phyloP scores from a whole-genome alignment of 768 basidiomycete species.

The Hygrocybe coccinea region DNA sequence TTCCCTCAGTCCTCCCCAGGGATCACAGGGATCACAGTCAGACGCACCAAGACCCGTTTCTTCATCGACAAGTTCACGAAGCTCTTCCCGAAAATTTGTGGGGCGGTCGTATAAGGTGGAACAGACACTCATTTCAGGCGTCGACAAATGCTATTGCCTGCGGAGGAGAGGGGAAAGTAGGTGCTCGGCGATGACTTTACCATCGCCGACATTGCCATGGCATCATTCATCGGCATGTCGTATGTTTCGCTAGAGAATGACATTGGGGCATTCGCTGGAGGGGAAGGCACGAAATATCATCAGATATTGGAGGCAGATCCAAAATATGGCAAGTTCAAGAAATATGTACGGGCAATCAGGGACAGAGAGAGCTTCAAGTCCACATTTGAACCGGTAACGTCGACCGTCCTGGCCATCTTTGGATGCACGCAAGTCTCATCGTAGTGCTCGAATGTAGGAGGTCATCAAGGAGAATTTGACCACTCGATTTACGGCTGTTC shows the following conservation, averaged over 20 bases:
- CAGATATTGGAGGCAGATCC: slow-evolving; percentile 38
- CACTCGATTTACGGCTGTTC: too few species aligned
- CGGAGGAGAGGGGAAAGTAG: slow-evolving; percentile 36
- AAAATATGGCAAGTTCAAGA: slow-evolving; percentile 46
- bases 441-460: too few species aligned
- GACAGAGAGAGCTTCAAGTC: slow-evolving; percentile 49
- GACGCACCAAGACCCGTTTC: slow-evolving; percentile 55
- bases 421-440: too few species aligned
- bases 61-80: slow-evolving; percentile 55
- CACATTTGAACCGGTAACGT: slow-evolving; percentile 54
- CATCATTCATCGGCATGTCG: slow-evolving; percentile 57
- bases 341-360: slow-evolving; percentile 44
- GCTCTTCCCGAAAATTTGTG: slow-evolving; percentile 37
- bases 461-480: too few species aligned
- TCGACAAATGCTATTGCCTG: slow-evolving; percentile 53
- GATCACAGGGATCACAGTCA: slow-evolving; percentile 55
- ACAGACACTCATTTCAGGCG: slow-evolving; percentile 36
- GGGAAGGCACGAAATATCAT: slow-evolving; percentile 27
- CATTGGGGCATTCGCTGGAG: slow-evolving; percentile 43
- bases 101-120: slow-evolving; percentile 36
- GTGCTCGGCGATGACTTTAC: slow-evolving; percentile 45
- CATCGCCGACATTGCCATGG: slow-evolving; percentile 45
- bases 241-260: slow-evolving; percentile 39
- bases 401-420: background rate
- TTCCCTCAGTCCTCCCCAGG: slow-evolving; percentile 49